Base-by-base conservation (phyloP, 805 yeast species). In the Lipomyces oligophaga region DNA sequence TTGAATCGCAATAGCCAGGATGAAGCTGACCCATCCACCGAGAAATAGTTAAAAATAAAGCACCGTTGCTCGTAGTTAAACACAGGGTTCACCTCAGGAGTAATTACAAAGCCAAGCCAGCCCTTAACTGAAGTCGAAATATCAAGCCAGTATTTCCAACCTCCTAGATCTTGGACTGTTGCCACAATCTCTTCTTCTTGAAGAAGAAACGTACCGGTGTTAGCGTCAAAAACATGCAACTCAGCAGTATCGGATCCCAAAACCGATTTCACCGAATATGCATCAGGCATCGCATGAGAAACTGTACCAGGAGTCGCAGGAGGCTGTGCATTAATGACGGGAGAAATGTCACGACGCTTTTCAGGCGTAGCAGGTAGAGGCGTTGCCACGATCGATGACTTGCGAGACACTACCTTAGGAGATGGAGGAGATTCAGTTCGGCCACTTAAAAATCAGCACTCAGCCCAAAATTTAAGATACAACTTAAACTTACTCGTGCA, bases 1-100 rank as follows among this genome's bases (percentile, higher is more conserved):
- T 54, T 52, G 58, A 87, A 85, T 56, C 73, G 77, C 31, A 85
- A 57, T 55, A 85, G 70, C 75, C 83, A 84, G 1, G 95, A 81
- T 21, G 72, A 67, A 0, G 80, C 74, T 1, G 62, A 58, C 2
- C 64, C 62, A 36, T 59, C 63, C 4, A 63, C 72, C 3, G 66
- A 56, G 22, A 65, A 67, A 52, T 76, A 72, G 61, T 84, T 83
- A 73, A 85, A 87, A 11, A 83, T 74, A 55, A 87, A 83, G 1
- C 85, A 73, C 11, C 63, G 54, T 26, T 74, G 67, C 48, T 74
- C 79, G 51, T 70, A 73, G 60, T 81, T 79, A 61, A 85, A 81
- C n/a, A 75, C 71, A 1, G 93, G 86, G 59, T 76, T 80, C 65
- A 86, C 67, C 24, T 73, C 71, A 10, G 76, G 71, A 8, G 69